These are phyloP conservation scores for Cyanodermella asteris DNA, from an alignment of 2,329 filamentous ascomycete species.

Conservation along the genomic window DNA sequence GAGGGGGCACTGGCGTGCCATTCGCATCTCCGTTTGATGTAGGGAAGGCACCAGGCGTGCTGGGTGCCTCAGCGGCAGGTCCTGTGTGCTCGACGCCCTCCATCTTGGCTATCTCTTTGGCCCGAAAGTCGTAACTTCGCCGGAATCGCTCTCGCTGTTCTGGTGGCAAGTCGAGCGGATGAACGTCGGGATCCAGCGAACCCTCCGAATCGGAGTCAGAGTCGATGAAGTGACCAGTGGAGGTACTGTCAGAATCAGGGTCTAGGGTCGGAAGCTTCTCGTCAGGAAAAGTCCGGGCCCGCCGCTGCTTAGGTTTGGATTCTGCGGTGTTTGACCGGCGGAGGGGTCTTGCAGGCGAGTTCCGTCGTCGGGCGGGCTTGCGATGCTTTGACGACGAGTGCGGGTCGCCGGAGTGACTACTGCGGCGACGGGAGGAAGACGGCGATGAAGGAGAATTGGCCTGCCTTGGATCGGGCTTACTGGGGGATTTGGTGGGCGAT, in stretches of 20 bases:
- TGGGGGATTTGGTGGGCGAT: too few relatives aligned
- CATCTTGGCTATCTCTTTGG: conserved; percentile 1
- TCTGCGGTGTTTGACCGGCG: too few relatives aligned
- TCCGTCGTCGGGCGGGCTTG: too few relatives aligned
- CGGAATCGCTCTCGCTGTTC: conserved; percentile 47
- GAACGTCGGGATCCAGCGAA: conserved; percentile 48
- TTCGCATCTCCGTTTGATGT: conserved; percentile 1
- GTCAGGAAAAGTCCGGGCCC: too few relatives aligned
- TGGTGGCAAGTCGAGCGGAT: conserved; percentile 75
- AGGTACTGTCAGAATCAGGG: conserved; percentile 11
- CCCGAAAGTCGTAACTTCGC: conserved; percentile 1
- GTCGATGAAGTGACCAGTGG: conserved; percentile 17
- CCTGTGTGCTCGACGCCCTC: conserved; percentile 1
- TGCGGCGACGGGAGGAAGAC: too few relatives aligned
- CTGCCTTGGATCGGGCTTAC: too few relatives aligned
- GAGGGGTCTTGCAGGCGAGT: too few relatives aligned
- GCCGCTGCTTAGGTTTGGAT: too few relatives aligned
- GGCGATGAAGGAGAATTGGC: too few relatives aligned
- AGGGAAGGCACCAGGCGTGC: conserved; percentile 3
- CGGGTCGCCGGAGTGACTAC: too few relatives aligned
- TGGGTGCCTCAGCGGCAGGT: neutral
- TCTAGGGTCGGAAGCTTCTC: too few relatives aligned
- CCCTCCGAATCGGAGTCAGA: conserved; percentile 16
- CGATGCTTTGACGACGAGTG: too few relatives aligned
- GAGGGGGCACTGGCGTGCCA: conserved; percentile 23